Evolutionary conservation across 2,329 filamentous ascomycete genomes (phyloP).

Genomic region (Xylaria arbuscula): DNA sequence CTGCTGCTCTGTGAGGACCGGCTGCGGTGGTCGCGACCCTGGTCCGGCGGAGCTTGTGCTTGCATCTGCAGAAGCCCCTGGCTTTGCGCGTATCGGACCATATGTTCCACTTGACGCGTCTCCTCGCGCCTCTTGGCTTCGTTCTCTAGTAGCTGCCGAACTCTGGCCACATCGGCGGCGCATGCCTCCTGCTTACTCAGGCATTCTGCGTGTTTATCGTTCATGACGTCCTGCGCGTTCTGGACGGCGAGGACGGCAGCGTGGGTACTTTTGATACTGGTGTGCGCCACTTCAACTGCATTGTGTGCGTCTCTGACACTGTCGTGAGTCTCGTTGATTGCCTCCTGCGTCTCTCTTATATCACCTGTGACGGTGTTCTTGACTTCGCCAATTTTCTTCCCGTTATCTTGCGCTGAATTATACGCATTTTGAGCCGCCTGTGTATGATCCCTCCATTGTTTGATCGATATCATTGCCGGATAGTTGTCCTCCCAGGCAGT

Average conservation of each 20-base stretch:
- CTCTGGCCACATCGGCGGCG: slow-evolving; percentile 40
- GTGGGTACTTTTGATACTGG: slow-evolving; percentile 29
- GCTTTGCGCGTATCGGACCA: slow-evolving; percentile 41
- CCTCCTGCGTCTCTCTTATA: slow-evolving; percentile 35
- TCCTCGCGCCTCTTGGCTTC: slow-evolving; percentile 44
- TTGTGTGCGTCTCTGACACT: slow-evolving; percentile 36
- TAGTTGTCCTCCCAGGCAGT: slow-evolving; percentile 37
- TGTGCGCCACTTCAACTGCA: slow-evolving; percentile 30
- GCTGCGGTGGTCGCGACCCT: slow-evolving; percentile 6
- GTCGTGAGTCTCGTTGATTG: slow-evolving; percentile 38
- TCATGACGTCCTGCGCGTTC: slow-evolving; percentile 37
- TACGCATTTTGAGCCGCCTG: slow-evolving; percentile 36
- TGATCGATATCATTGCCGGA: slow-evolving; percentile 37
- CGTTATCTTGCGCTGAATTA: slow-evolving; percentile 35
- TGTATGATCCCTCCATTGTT: slow-evolving; percentile 41
- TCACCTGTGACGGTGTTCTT: slow-evolving; percentile 32
- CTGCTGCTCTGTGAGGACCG: slow-evolving; percentile 36
- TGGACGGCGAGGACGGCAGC: slow-evolving; percentile 38
- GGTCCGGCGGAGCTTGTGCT: slow-evolving; percentile 26
- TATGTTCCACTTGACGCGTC: slow-evolving; percentile 36
- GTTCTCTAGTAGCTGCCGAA: slow-evolving; percentile 42
- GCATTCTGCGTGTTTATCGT: slow-evolving; percentile 39
- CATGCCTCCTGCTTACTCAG: slow-evolving; percentile 40
- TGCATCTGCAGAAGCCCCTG: slow-evolving; percentile 39
- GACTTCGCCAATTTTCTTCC: slow-evolving; percentile 35